Base-by-base conservation (phyloP, 2,329 filamentous ascomycete species). In the Coniella lustricola region DNA sequence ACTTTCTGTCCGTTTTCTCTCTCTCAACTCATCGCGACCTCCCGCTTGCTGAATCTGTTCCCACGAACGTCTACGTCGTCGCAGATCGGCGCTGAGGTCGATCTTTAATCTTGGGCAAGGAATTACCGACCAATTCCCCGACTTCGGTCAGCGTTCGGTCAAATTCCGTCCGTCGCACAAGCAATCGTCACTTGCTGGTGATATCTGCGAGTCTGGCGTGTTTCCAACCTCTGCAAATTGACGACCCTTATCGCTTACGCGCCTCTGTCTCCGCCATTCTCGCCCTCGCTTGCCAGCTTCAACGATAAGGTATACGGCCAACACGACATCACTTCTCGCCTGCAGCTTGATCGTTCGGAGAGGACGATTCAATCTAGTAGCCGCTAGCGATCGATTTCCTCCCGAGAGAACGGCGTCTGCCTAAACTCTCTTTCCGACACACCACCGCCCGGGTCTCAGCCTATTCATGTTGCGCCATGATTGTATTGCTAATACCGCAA, bases 381-480 rank as follows among this genome's bases (percentile, higher is more conserved):
- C 37, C 3, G 13, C 20, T 14, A 16, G 25, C 10, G 16, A 16
- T 25, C 21, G 16, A 16, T 22, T n/a, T 12, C 18, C 29, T 41
- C 38, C 16, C 14, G 18, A 5, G 2, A 21, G n/a, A 39, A 3
- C 9, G 25, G 18, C 8, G 22, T 12, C 7, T 16, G 36, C 36
- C 25, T 46, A 10, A 18, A 18, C 37, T 31, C 17, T 38, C 29
- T 8, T 12, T 33, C 45, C 17, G 36, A 44, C 35, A 14, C 18
- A 14, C 36, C 16, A 2, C 21, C 21, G 13, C 37, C 21, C 14
- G 12, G 16, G 9, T 17, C 35, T 17, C 18, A 12, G 4, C 4
- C 20, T 41, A 18, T 52, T 44, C 49, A 67, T 67, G 63, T 52
- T 53, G 57, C 57, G 61, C 50, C 60, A 67, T 67, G 64, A 56